phyloP scores from a whole-genome alignment of 108 stramenopile species.

The Stephanodiscus minutulus region DNA sequence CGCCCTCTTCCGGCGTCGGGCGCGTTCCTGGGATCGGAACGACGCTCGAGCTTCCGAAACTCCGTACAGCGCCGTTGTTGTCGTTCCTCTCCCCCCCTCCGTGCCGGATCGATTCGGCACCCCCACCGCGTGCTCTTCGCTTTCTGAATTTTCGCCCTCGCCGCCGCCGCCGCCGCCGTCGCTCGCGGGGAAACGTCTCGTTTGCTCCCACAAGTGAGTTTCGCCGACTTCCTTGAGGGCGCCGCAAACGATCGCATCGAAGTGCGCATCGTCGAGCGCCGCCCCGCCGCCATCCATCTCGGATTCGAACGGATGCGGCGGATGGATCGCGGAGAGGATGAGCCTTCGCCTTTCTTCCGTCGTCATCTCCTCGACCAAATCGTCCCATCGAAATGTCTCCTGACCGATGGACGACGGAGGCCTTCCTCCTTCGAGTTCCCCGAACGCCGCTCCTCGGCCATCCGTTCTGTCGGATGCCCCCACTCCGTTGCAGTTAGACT shows the following conservation, averaged over 20 bases:
- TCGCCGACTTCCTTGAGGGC: slow-evolving; percentile 35
- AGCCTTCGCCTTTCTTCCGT: slow-evolving; percentile 21
- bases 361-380: slow-evolving; percentile 25
- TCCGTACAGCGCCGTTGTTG: slow-evolving; percentile 9
- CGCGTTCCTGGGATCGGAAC: slow-evolving; percentile 13
- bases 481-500: too few species aligned
- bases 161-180: neutral
- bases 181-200: slow-evolving; percentile 5
- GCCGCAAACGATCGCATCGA: slow-evolving; percentile 27
- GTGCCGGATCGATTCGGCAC: neutral
- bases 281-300: neutral
- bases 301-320: slow-evolving; percentile 29
- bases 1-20: slow-evolving; percentile 15
- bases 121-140: neutral
- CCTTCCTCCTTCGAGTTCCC: slow-evolving; percentile 16
- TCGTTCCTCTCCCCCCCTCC: neutral
- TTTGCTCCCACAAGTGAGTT: slow-evolving; percentile 48
- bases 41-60: slow-evolving; percentile 12
- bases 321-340: slow-evolving; percentile 26
- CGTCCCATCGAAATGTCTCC: slow-evolving; percentile 13
- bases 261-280: neutral
- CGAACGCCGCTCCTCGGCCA: neutral
- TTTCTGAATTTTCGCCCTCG: neutral
- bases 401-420: slow-evolving; percentile 28
- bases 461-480: neutral